Evolutionary conservation across 805 yeast genomes (phyloP), one percentile per base, ranked within the genome.

Genomic region (Candida xiaguanensis): DNA sequence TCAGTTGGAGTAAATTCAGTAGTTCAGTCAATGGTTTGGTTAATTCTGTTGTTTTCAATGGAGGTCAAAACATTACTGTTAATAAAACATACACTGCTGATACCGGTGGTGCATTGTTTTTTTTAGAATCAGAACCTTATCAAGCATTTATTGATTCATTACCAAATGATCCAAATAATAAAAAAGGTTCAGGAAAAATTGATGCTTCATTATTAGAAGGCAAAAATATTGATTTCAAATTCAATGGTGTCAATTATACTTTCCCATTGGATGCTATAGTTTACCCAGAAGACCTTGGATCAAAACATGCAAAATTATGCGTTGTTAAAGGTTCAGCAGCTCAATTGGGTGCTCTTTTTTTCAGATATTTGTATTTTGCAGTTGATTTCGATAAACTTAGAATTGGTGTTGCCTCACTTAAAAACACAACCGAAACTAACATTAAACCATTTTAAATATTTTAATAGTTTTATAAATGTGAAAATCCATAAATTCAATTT

Each of bases 301-400:
- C 5, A 5, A 6, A 18, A 19, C 28, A 32, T 16, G 26, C 35
- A 32, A 20, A 19, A 23, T 3, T 32, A n/a, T 23, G n/a, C 11
- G 3, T 18, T 28, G 18, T 7, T 2, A 5, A 19, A 27, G 8
- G 25, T 19, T 19, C 26, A 2, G 16, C 6, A n/a, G 24, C 32
- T 14, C 38, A 35, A 35, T 27, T 35, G n/a, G 38, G 38, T 9
- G 12, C 18, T 14, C 4, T 4, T n/a, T 26, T 31, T 13, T 37
- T 37, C 22, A 37, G 40, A 37, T 37, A 31, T 12, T 26, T 32
- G 11, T 37, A 26, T 30, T 20, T 37, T 30, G 36, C 25, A 15
- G 22, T 37, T 15, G 18, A 30, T 28, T 27, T 13, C n/a, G 38
- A 35, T 11, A 35, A 26, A 5, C 4, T 25, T 5, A 18, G 12